Base-by-base conservation (phyloP, 306 rosid species). In the Vigna mungo region DNA sequence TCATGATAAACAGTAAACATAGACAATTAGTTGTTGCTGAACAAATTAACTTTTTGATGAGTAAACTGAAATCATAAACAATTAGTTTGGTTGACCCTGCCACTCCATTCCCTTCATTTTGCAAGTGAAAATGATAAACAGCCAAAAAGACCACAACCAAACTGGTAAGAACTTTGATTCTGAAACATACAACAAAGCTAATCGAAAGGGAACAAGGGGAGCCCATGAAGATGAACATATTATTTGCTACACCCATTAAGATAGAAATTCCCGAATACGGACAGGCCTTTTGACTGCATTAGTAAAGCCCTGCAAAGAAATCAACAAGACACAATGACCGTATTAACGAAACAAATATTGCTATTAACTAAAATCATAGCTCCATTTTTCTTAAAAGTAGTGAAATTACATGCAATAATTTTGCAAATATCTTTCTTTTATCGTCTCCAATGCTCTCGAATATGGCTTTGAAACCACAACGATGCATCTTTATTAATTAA, bases 271-370 rank as follows among this genome's bases (percentile, higher is more conserved):
- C 1, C 93, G 90, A 17, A 94, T 84, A 51, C 97, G 97, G 79
- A 89, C 97, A 7, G 93, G 97, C 82, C 97, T 85, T 84, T 92
- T 90, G 49, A 94, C 91, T 18, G 98, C 98, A 85, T 94, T 94
- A 1, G 97, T 94, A 49, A 88, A 94, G 58, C 98, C 98, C 98
- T 92, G 86, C 82, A 82, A 53, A 52, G 30, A 62, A 83, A 61
- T 75, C 43, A 61, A 14, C 3, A 77, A 60, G 48, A 23, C 37
- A 8, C 9, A 66, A 47, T 69, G 48, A 81, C 60, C 66, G 7
- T 34, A 34, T 61, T 41, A 72, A 68, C 52, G 43, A 71, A 81
- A 51, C 18, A 37, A 36, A 58, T 9, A 68, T 48, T 48, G 76
- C 54, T 44, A 37, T 1, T 37, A 37, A 37, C 43, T 30, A 7